phyloP scores from a whole-genome alignment of 2,329 filamentous ascomycete species.

The Ceratocystis cubensis region DNA sequence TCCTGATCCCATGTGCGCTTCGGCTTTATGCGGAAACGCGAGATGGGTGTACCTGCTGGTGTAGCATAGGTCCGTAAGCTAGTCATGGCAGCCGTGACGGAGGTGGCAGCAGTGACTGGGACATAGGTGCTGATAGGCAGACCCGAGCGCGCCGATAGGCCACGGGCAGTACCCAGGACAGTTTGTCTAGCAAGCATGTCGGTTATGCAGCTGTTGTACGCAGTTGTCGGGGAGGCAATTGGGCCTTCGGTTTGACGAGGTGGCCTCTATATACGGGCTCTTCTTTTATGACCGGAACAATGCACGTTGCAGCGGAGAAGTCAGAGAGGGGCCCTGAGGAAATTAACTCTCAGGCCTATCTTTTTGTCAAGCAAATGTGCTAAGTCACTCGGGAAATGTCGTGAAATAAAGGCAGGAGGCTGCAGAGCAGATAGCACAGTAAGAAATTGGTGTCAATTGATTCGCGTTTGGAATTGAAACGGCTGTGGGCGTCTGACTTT shows the following conservation, averaged over 20 bases:
- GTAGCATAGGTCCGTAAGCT: slow-evolving; percentile 43
- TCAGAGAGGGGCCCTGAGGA: background rate
- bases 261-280: background rate
- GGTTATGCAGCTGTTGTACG: background rate
- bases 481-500: no score
- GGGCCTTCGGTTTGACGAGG: no score
- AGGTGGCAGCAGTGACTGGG: background rate
- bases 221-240: background rate
- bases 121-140: background rate
- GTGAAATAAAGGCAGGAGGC: no score
- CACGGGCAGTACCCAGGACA: background rate
- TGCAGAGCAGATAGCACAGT: no score
- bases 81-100: background rate
- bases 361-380: background rate
- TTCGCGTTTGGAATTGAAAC: no score
- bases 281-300: background rate
- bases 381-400: background rate
- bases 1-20: slow-evolving; percentile 70
- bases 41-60: slow-evolving; percentile 64
- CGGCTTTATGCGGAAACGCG: slow-evolving; percentile 64
- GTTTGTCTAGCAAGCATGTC: slow-evolving; percentile 1
- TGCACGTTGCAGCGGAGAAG: background rate
- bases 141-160: background rate
- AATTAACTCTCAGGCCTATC: background rate
- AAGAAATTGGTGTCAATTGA: no score